These are phyloP conservation scores for Ordospora pajunii DNA, from an alignment of 371 early-diverging fungal genomes.

Conservation along the genomic window DNA sequence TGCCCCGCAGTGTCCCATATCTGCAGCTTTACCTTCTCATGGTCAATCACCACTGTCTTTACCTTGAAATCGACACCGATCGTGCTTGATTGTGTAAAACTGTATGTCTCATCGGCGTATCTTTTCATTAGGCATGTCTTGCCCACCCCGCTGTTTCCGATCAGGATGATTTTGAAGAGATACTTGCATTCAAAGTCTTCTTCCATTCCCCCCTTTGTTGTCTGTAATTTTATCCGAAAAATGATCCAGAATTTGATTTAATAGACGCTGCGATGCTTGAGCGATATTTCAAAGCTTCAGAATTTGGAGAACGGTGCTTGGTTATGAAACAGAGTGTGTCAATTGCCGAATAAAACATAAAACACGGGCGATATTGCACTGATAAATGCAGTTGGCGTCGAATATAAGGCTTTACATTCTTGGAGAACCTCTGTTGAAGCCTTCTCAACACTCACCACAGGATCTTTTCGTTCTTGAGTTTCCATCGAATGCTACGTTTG, in stretches of 20 bases:
- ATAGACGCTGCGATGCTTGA: background rate
- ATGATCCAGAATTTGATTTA: background rate
- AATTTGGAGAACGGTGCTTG: background rate
- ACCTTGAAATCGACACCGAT: slow-evolving; percentile 99
- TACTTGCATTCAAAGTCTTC: slow-evolving; percentile 65
- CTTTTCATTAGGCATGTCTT: slow-evolving; percentile 86
- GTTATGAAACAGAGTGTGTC: background rate
- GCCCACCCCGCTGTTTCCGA: slow-evolving; percentile 95
- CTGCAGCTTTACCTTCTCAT: slow-evolving; percentile 82
- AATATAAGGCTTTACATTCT: background rate
- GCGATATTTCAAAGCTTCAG: background rate
- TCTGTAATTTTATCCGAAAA: slow-evolving; percentile 7
- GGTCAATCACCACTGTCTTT: slow-evolving; percentile 77
- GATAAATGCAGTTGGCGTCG: background rate
- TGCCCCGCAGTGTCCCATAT: slow-evolving; percentile 99
- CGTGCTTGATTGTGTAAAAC: slow-evolving; percentile 87
- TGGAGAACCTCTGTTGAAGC: background rate
- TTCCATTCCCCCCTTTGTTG: slow-evolving; percentile 27
- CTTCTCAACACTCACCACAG: background rate
- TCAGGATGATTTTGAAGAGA: slow-evolving; percentile 85
- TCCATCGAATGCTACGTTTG: background rate
- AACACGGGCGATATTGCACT: background rate
- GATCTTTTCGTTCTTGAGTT: background rate
- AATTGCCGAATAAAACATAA: background rate
- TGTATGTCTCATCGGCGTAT: slow-evolving; percentile 91